phyloP scores from a whole-genome alignment of 2,329 filamentous ascomycete species.

The Alternaria angustiovoidea region DNA sequence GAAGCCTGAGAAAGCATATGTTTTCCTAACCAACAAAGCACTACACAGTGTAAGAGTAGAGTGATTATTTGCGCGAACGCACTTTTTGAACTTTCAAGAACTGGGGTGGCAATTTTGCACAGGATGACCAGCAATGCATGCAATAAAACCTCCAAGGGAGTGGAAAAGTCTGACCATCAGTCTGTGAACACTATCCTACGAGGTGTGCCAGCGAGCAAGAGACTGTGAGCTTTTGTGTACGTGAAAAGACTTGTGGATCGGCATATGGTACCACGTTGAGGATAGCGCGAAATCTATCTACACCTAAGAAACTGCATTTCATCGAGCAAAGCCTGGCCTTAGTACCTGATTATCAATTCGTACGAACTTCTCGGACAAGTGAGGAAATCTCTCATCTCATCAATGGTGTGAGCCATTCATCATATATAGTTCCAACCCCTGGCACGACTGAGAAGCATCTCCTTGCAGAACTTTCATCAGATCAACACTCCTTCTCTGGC shows the following conservation, averaged over 20 bases:
- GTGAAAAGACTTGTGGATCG: not conserved
- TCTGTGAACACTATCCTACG: not conserved
- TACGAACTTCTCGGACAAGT: not conserved
- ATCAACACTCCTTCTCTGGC: not conserved
- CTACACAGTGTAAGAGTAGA: rapidly evolving
- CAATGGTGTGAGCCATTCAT: not conserved
- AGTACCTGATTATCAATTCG: not conserved
- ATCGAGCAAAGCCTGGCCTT: not conserved
- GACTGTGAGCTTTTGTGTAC: not conserved
- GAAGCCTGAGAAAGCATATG: rapidly evolving
- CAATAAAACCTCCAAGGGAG: not conserved
- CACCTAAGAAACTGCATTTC: not conserved
- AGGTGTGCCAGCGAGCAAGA: not conserved
- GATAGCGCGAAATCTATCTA: not conserved
- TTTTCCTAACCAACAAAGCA: no score
- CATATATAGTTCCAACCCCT: not conserved
- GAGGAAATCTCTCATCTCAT: not conserved
- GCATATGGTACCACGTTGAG: not conserved
- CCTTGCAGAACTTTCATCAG: not conserved
- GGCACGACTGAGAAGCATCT: not conserved
- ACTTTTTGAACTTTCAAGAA: no score
- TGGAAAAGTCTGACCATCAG: rapidly evolving
- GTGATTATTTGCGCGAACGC: no score
- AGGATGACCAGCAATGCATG: no score
- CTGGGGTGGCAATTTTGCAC: no score